Base-by-base conservation (phyloP, 176 grass and related monocot genomes). In the Lolium multiflorum region DNA sequence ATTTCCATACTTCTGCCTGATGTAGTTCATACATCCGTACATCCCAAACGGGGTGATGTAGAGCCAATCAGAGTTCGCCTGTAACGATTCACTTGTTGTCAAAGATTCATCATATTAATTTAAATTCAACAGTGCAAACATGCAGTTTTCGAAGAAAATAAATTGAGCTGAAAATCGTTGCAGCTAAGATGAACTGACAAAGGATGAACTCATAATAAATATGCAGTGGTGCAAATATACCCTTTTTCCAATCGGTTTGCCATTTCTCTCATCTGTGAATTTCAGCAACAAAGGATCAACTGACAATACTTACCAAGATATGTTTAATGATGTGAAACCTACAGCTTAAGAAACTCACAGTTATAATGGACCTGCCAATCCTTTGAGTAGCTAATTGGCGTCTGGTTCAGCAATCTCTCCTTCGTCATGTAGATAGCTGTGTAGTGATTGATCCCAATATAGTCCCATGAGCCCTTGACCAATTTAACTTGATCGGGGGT, bases 381-480 rank as follows among this genome's bases (percentile, higher is more conserved):
- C 7, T 25, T 39, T 70, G 90, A 88, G 82, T 98, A 95, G 71
- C 93, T 76, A 18, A 76, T 85, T 4, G 89, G 71, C 6, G 82
- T 77, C 73, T 77, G 80, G 65, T 87, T 59, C 71, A 83, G 62
- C 44, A 83, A 26, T 62, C 81, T 65, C 56, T 80, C 47, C 15
- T 64, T 78, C 62, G 82, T 25, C 50, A 90, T 93, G 71, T 98
- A 98, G 74, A 91, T 93, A 78, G 76, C 76, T 74, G 95, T 98
- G 82, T 95, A 95, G 13, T 98, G 77, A 64, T 95, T 98, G 62
- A 98, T 95, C 2, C 93, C 93, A 20, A 98, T 69, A 58, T 92
- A 98, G 74, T 95, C 93, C 56, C 86, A 77, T 13, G 93, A 98
- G n/a, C 95, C 93, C 77, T 95, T 93, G 26, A 98, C 87, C 82